Percentiles rank a stretch among this genome's conserved stretches.
phyloP scores from a whole-genome alignment of 345 rosid species.

The Euclidium syriacum region DNA sequence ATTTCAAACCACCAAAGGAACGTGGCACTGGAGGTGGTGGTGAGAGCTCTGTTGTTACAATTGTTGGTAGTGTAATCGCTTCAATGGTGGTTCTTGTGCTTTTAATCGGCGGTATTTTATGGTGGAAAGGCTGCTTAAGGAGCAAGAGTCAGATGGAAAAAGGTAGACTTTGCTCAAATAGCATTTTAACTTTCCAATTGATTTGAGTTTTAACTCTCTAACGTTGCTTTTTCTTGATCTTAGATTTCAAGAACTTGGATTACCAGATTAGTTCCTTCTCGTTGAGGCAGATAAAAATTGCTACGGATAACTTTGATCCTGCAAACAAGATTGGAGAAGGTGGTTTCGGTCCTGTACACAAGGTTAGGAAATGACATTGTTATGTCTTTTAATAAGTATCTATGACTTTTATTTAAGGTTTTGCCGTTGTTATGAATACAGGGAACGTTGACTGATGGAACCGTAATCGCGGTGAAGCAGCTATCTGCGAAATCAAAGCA shows the following conservation, averaged over 20 bases:
- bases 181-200: not conserved
- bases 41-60: slow-evolving; percentile 17
- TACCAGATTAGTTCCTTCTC: slow-evolving; percentile 44
- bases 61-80: slow-evolving; percentile 34
- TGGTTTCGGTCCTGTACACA: slow-evolving; percentile 68
- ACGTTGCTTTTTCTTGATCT: slow-evolving; percentile 1
- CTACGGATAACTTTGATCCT: slow-evolving; percentile 47
- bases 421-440: slow-evolving; percentile 19
- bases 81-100: slow-evolving; percentile 25
- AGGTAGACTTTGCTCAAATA: slow-evolving; percentile 34
- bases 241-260: slow-evolving; percentile 41
- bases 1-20: slow-evolving; percentile 27
- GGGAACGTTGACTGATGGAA: slow-evolving; percentile 52
- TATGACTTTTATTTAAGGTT: not conserved
- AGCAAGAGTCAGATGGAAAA: slow-evolving; percentile 27
- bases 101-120: slow-evolving; percentile 36
- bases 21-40: slow-evolving; percentile 8
- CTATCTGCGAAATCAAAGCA: slow-evolving; percentile 52
- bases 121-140: slow-evolving; percentile 50
- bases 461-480: slow-evolving; percentile 48
- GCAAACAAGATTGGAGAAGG: slow-evolving; percentile 63
- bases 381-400: too few species aligned
- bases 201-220: not conserved
- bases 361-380: slow-evolving; percentile 29
- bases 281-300: slow-evolving; percentile 44